Conservation (phyloP, 2,329 filamentous ascomycete genomes). For the Cytospora piceae region DNA sequence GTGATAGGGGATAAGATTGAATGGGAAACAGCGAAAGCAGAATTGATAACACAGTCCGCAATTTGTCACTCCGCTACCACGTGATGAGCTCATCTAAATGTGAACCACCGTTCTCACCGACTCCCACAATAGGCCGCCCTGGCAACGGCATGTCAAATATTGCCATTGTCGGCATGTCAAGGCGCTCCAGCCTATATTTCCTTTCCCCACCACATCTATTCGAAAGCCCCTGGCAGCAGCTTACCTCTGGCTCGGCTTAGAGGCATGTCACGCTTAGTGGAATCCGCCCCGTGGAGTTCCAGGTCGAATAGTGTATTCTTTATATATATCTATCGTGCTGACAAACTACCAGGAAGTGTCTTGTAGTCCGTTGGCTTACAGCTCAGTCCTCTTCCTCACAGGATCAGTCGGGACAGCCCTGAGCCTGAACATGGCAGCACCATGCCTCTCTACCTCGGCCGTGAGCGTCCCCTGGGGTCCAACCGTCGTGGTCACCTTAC, state of each 20-base stretch:
- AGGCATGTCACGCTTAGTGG: not conserved
- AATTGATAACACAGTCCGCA: not conserved
- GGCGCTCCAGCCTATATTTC: not conserved
- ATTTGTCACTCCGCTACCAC: not conserved
- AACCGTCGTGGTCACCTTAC: conserved; percentile 47
- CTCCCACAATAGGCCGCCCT: too few relatives aligned
- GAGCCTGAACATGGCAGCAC: conserved; percentile 54
- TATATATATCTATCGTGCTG: not conserved
- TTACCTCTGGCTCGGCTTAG: not conserved
- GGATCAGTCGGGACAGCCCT: conserved; percentile 38
- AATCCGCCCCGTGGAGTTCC: not conserved
- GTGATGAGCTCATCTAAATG: not conserved
- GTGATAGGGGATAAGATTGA: conserved; percentile 11
- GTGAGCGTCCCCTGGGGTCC: conserved; percentile 46
- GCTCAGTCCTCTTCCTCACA: conserved; percentile 48
- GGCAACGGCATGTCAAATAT: too few relatives aligned
- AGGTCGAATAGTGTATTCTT: not conserved
- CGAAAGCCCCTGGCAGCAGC: not conserved
- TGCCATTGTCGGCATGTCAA: too few relatives aligned
- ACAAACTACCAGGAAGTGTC: not conserved
- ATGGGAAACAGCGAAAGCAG: not conserved
- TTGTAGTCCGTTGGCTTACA: conserved; percentile 36
- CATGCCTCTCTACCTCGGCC: conserved; percentile 51
- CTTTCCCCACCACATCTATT: not conserved
- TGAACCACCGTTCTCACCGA: too few relatives aligned